Evolutionary conservation across 2,329 filamentous ascomycete genomes (phyloP), one percentile per base, ranked within the genome.

Genomic region (Paraphaeosphaeria minitans): DNA sequence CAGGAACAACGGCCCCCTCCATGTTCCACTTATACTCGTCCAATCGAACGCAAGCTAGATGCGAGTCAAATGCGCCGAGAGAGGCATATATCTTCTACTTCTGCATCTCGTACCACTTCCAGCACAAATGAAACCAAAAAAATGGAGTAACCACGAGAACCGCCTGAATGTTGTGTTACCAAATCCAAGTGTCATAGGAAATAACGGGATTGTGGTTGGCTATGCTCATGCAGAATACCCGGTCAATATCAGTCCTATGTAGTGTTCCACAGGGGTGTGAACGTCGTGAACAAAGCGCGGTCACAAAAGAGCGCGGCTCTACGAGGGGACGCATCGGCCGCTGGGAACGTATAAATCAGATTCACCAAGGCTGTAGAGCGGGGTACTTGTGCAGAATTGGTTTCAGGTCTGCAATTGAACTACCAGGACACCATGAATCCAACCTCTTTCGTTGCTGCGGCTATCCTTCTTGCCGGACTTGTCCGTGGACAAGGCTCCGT

Each of bases 181-280:
- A 13, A 21, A 22, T 12, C 35, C 22, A 52, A 22, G 22, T 52
- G 49, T 42, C 24, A 31, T 42, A 14, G 21, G 35, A 29, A 51
- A 42, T 42, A 35, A 29, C 7, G 22, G 22, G 31, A n/a, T 13
- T 49, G 16, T 53, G 51, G 45, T n/a, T 53, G 41, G 51, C 27
- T 35, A 29, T 27, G 24, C 6, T 19, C 24, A 41, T 31, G 37
- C 21, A 29, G 3, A 42, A 35, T 43, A 42, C 49, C 47, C 47
- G 29, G 47, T 50, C 47, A 14, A 50, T 33, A 50, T 10, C 4
- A 35, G 21, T 37, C 27, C 29, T 41, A 53, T 35, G 39, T 39
- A 45, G 39, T 21, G 39, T 53, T 45, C n/a, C 27, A n/a, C 51
- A 53, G 16, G 41, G 51, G 45, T 45, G 12, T 24, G 24, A 35